phyloP scores from a whole-genome alignment of 1,284 basidiomycete genomes.

The Tausonia pullulans region DNA sequence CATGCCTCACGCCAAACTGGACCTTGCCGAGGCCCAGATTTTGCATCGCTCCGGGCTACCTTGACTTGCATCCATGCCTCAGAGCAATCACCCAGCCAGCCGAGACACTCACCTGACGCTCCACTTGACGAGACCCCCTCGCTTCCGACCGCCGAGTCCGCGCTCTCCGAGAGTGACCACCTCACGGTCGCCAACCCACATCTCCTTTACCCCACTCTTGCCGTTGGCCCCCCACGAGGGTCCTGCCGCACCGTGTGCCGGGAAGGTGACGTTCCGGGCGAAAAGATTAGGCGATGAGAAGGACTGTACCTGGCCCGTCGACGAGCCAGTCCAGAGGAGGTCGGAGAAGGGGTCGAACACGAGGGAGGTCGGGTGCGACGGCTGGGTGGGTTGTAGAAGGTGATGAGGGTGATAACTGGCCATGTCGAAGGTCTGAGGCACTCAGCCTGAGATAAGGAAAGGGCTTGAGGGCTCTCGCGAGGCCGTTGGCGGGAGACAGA shows the following conservation, averaged over 20 bases:
- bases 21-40: no score
- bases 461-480: no score
- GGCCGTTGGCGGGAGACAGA: no score
- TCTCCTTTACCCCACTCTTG: slow-evolving; percentile 48
- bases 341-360: slow-evolving; percentile 85
- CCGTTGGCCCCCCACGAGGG: slow-evolving; percentile 43
- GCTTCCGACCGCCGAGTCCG: slow-evolving; percentile 30
- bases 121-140: slow-evolving; percentile 35
- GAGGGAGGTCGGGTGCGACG: slow-evolving; percentile 45
- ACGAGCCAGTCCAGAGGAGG: slow-evolving; percentile 73
- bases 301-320: slow-evolving; percentile 59
- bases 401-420: slow-evolving; percentile 30
- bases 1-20: no score
- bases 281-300: slow-evolving; percentile 49
- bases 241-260: slow-evolving; percentile 34
- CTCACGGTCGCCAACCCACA: slow-evolving; percentile 61
- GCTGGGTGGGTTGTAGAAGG: slow-evolving; percentile 28
- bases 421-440: neutral
- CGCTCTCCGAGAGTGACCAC: slow-evolving; percentile 41
- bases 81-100: neutral
- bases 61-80: neutral
- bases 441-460: no score
- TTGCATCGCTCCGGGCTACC: neutral
- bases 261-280: slow-evolving; percentile 56
- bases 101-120: slow-evolving; percentile 27